Evolutionary conservation across 2,329 filamentous ascomycete genomes (phyloP), one percentile per base, ranked within the genome.

Genomic region (Drechslera avenae): DNA sequence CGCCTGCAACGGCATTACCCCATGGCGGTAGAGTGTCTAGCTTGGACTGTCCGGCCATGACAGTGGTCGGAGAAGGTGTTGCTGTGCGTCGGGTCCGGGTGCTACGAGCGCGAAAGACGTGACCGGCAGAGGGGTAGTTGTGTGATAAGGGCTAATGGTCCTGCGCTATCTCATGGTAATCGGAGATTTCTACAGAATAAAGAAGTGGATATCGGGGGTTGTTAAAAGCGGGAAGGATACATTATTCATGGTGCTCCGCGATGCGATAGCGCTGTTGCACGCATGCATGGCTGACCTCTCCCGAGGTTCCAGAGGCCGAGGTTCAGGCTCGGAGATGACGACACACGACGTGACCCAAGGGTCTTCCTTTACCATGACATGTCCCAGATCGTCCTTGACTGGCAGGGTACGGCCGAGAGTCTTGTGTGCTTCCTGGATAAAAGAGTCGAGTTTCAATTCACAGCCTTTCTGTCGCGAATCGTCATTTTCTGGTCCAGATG

Each of bases 1-100:
- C 91, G 67, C 94, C 94, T 57, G 94, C 93, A 60, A 96, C 86
- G 46, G 94, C 94, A 70, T 88, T 87, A 46, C 92, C 93, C 93
- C 93, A 97, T 46, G 94, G 90, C 34, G 94, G 91, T 52, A 97
- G 84, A 60, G 80, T 79, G 45, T 80, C 80, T 57, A 85, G 81
- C 74, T 91, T 93, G 32, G 82, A 83, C 69, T 81, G 79, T 50
- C 76, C 78, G 49, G 79, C 72, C 82, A 85, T 85, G 33, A 45
- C 53, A 48, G 33, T 35, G 3, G 43, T 35, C 5, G 42, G 23
- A 23, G 28, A 31, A 28, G 33, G 37, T 39, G 21, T 36, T 34
- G 39, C 46, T 33, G 16, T n/a, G 33, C 17, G 28, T 31, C 8
- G 26, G 43, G 28, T 30, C 32, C 16, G 28, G 16, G 28, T 39